A percentile compares a stretch with the other conserved stretches of the same genome.
Conservation (phyloP, 2,329 filamentous ascomycete species). For the Xylariaceae sp. region DNA sequence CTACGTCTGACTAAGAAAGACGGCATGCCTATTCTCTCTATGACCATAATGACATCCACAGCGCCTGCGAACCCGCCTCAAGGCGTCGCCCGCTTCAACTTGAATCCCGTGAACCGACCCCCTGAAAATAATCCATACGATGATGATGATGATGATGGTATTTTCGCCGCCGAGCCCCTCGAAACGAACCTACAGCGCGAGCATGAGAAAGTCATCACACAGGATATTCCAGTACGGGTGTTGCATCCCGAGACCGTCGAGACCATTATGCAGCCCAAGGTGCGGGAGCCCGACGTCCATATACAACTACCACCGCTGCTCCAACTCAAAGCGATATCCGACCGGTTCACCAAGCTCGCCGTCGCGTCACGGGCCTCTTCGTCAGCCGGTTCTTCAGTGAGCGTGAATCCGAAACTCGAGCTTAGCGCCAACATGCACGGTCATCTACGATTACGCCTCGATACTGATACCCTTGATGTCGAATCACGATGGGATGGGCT, state of each 20-base stretch:
- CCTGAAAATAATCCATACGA: slow-evolving; percentile 45
- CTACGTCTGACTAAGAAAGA: slow-evolving; percentile 94
- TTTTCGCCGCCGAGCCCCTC: slow-evolving; percentile 58
- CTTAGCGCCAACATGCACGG: slow-evolving; percentile 95
- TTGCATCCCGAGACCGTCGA: slow-evolving; percentile 84
- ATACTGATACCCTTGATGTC: slow-evolving; percentile 84
- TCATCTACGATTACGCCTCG: slow-evolving; percentile 77
- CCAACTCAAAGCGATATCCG: slow-evolving; percentile 91
- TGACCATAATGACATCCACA: slow-evolving; percentile 86
- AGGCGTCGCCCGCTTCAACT: slow-evolving; percentile 43
- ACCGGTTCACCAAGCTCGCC: slow-evolving; percentile 91
- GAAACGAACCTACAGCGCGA: slow-evolving; percentile 69
- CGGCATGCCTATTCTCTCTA: slow-evolving; percentile 81
- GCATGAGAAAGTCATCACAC: slow-evolving; percentile 90
- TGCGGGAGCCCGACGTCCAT: slow-evolving; percentile 91
- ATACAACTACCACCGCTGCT: slow-evolving; percentile 87
- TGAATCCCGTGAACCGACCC: slow-evolving; percentile 32
- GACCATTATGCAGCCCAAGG: slow-evolving; percentile 89
- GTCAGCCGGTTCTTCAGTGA: slow-evolving; percentile 41
- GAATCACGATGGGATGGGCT: slow-evolving; percentile 85
- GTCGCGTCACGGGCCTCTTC: slow-evolving; percentile 45
- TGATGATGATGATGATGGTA: slow-evolving; percentile 53
- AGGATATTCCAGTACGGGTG: slow-evolving; percentile 94
- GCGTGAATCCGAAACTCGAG: slow-evolving; percentile 72
- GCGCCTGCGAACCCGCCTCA: slow-evolving; percentile 55